Evolutionary conservation across 768 basidiomycete genomes (phyloP).

Genomic region (Tremella yokohamensis): DNA sequence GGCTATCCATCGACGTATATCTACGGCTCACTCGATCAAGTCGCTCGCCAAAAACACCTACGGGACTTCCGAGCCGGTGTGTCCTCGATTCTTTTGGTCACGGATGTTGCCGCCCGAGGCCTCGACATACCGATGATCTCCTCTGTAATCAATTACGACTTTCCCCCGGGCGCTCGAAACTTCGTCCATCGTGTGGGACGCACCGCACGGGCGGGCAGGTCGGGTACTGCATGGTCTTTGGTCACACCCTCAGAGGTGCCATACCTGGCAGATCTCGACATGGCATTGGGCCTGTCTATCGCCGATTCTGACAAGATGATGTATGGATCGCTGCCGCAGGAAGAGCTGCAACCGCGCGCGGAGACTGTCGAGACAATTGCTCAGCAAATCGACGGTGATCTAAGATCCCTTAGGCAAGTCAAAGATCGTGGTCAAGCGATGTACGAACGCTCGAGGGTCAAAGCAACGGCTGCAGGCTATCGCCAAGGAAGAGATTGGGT

Average conservation of each 20-base stretch:
- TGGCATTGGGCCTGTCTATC: constrained; percentile 60
- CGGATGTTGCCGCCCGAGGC: constrained; percentile 95
- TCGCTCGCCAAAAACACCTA: constrained; percentile 84
- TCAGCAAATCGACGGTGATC: constrained; percentile 53
- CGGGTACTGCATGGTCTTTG: constrained; percentile 96
- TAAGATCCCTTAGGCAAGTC: constrained; percentile 68
- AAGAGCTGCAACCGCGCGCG: constrained; percentile 73
- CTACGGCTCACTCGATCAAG: constrained; percentile 91
- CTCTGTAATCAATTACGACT: constrained; percentile 97
- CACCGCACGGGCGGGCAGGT: constrained; percentile 89
- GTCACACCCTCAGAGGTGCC: constrained; percentile 80
- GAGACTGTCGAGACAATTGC: constrained; percentile 61
- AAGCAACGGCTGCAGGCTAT: constrained; percentile 78
- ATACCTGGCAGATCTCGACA: constrained; percentile 84
- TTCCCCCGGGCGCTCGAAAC: constrained; percentile 85
- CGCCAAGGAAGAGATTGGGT: background rate
- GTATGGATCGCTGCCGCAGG: constrained; percentile 71
- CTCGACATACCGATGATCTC: constrained; percentile 96
- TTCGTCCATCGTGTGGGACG: constrained; percentile 97
- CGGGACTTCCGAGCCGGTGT: constrained; percentile 75
- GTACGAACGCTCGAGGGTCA: constrained; percentile 91
- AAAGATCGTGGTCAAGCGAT: constrained; percentile 84
- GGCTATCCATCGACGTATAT: constrained; percentile 90
- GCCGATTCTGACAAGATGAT: constrained; percentile 53
- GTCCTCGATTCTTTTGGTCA: constrained; percentile 85